Conservation (phyloP, 768 basidiomycete genomes). For the Pisolithus sp. region DNA sequence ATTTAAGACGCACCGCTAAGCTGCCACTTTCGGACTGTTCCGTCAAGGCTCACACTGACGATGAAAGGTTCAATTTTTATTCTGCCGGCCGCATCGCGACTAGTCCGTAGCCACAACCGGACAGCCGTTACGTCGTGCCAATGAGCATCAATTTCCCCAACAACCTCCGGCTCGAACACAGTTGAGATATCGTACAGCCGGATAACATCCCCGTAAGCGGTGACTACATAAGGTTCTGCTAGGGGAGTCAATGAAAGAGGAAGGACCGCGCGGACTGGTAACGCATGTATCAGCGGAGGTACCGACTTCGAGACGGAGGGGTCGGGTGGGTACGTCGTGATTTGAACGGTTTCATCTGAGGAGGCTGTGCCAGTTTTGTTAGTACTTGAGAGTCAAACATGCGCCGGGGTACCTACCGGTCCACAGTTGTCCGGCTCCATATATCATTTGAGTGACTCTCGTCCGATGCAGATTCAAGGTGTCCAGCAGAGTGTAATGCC, state of each 20-base stretch:
- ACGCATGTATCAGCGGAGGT: slow-evolving; percentile 53
- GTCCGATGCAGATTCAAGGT: slow-evolving; percentile 76
- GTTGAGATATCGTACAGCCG: slow-evolving; percentile 73
- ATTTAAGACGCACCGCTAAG: slow-evolving; percentile 45
- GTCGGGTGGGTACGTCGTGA: slow-evolving; percentile 40
- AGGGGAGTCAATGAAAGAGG: slow-evolving; percentile 51
- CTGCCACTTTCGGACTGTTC: slow-evolving; percentile 82
- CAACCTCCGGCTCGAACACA: slow-evolving; percentile 57
- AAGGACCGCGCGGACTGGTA: slow-evolving; percentile 51
- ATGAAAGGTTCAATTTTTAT: slow-evolving; percentile 72
- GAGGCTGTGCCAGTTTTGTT: slow-evolving; percentile 53
- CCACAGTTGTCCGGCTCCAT: slow-evolving; percentile 76
- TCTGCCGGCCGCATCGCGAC: slow-evolving; percentile 36
- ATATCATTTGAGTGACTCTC: slow-evolving; percentile 66
- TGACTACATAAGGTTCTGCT: slow-evolving; percentile 70
- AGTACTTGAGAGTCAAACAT: background rate
- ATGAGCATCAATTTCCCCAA: slow-evolving; percentile 54
- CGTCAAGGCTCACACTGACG: slow-evolving; percentile 77
- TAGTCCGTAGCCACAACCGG: slow-evolving; percentile 59
- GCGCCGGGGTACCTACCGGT: slow-evolving; percentile 48
- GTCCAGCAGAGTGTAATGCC: slow-evolving; percentile 44
- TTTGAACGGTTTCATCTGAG: slow-evolving; percentile 76
- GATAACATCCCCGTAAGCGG: slow-evolving; percentile 79
- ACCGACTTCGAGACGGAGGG: slow-evolving; percentile 25
- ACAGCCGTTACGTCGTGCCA: slow-evolving; percentile 84